These are phyloP conservation scores for Kockiozyma suomiensis DNA, from an alignment of 805 yeast genomes.

Conservation along the genomic window DNA sequence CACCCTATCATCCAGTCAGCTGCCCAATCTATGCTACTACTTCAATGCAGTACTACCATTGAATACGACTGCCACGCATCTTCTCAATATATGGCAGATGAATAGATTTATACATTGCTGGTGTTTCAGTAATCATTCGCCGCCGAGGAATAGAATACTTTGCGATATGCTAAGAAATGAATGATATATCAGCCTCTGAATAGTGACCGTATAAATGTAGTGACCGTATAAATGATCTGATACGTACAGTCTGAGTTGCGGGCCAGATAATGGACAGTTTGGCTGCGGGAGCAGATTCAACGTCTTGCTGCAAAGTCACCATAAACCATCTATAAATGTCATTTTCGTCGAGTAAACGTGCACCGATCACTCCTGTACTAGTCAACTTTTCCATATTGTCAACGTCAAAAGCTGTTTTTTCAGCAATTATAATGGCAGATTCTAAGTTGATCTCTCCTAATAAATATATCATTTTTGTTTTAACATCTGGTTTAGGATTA, in stretches of 20 bases:
- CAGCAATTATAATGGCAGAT: slow-evolving; percentile 71
- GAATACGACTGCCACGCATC: slow-evolving; percentile 73
- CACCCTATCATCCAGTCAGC: slow-evolving; percentile 46
- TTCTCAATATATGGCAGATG: slow-evolving; percentile 77
- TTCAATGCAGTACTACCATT: slow-evolving; percentile 55
- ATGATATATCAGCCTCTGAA: too few relatives aligned
- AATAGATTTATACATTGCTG: slow-evolving; percentile 61
- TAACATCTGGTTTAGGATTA: slow-evolving; percentile 52
- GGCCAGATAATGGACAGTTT: slow-evolving; percentile 83
- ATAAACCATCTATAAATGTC: slow-evolving; percentile 87
- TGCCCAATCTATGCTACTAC: too few relatives aligned
- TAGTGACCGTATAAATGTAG: not conserved
- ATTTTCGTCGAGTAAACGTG: slow-evolving; percentile 59
- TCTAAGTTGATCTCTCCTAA: slow-evolving; percentile 65
- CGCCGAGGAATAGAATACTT: slow-evolving; percentile 67
- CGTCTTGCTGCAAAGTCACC: slow-evolving; percentile 52
- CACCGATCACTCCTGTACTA: slow-evolving; percentile 20
- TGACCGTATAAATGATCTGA: too few relatives aligned
- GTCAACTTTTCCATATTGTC: slow-evolving; percentile 21
- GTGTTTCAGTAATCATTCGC: slow-evolving; percentile 77
- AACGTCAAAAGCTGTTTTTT: slow-evolving; percentile 63
- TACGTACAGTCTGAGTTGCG: slow-evolving; percentile 61
- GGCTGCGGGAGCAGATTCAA: slow-evolving; percentile 54
- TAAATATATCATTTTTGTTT: slow-evolving; percentile 63
- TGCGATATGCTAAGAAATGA: slow-evolving; percentile 70